Evolutionary conservation across 176 grass and related monocot species (phyloP), one percentile per base, ranked within the genome.

Genomic region (Metroxylon sagu): DNA sequence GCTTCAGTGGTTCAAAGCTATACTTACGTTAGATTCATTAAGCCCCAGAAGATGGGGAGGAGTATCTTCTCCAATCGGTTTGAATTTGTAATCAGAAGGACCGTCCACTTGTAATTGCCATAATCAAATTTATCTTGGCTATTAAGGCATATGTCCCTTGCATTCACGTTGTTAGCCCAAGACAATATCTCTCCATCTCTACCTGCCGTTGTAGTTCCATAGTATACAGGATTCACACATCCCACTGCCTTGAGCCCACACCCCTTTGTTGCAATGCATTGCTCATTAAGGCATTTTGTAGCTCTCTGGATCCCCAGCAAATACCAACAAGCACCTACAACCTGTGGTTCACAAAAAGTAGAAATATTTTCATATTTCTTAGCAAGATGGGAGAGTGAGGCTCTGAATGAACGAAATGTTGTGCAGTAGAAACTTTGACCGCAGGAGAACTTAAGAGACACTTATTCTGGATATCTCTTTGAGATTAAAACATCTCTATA

Each of bases 41-140:
- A 81, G 50, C 87, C 87, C 92, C 92, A 97, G 72, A 97, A 97
- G 73, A 97, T 97, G 1, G 92, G 92, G 7, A 97, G 84, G 68
- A 97, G 65, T 19, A 97, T 80, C 62, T 82, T 82, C 78, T 97
- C 92, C 29, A 91, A n/a, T 3, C 92, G 62, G 62, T 54, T 91
- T 50, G 80, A 28, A 58, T 97, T 97, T 2, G 87, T 39, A 19
- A 91, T 76, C 21, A 97, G 92, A 60, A 67, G 68, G 60, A 97
- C 84, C 2, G 81, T 85, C 92, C 92, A 97, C 64, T 75, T 83
- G 67, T 97, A 97, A 4, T 87, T 81, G 0, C 92, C 92, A 67
- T 88, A 97, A 60, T 85, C 74, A 70, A 85, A 97, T 19, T 16
- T 66, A 6, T 88, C 76, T 39, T 81, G 66, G 65, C 48, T 72